Base-by-base conservation (phyloP, 495 filamentous ascomycete genomes). In the Xanthoparmelia taractica region DNA sequence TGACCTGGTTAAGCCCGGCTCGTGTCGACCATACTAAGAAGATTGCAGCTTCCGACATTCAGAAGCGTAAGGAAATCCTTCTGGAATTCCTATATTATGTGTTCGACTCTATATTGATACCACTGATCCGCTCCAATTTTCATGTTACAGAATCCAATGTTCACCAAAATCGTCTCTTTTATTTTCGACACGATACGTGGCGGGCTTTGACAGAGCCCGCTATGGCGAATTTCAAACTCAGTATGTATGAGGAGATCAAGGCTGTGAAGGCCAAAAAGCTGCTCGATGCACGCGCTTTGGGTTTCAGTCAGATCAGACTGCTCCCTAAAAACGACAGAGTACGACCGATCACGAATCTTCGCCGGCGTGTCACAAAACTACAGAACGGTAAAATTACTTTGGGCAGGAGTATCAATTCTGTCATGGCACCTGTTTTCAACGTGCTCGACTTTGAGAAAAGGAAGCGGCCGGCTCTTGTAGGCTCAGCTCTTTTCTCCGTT, bases 171-270 rank as follows among this genome's bases (percentile, higher is more conserved):
- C 85, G 85, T 10, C 76, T 97, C 1, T 96, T 96, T 73, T 98
- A 90, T 76, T 97, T 97, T 68, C 86, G 92, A 6, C 95, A 98
- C 65, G 94, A 98, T 69, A 79, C 92, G 43, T 98, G 94, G 94
- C 81, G 84, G 62, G 80, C 78, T 20, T 69, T 97, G 50, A 86
- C 84, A 12, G 87, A 92, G 65, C 86, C 91, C 18, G 84, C 88
- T 0, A 74, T 97, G 70, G 74, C 79, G 1, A 70, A 76, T 10
- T 75, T 98, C 23, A 95, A 91, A 72, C 65, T 73, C 8, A 79
- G 78, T 3, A 92, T 92, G 82, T 91, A 96, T 61, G 86, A 92
- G 68, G 89, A 93, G 66, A 70, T 96, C n/a, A 80, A 80, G 25
- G 67, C 78, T 20, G 78, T 80, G 0, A 73, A 76, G 33, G 90